Evolutionary conservation across 768 basidiomycete species (phyloP).

Genomic region (Leccinellum rugosiceps): DNA sequence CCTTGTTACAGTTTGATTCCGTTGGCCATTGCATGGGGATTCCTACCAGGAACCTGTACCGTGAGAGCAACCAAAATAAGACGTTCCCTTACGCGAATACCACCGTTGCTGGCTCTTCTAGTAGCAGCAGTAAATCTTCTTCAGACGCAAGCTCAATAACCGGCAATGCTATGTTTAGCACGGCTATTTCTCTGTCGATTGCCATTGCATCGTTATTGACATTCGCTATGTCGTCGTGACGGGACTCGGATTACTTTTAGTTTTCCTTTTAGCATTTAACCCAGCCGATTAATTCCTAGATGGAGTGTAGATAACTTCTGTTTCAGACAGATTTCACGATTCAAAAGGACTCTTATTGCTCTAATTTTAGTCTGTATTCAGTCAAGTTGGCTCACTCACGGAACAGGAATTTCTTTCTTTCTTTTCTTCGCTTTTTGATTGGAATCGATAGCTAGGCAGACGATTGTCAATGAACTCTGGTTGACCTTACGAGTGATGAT

Average conservation of each 20-base stretch:
- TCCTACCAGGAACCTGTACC: constrained; percentile 67
- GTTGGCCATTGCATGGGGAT: constrained; percentile 76
- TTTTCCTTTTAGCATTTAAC: constrained; percentile 6
- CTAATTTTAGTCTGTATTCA: constrained; percentile 12
- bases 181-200: constrained; percentile 13
- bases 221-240: constrained; percentile 15
- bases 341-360: constrained; percentile 8
- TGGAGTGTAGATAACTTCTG: constrained; percentile 20
- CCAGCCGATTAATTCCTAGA: constrained; percentile 22
- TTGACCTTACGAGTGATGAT: constrained; percentile 1
- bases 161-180: constrained; percentile 12
- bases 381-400: neutral
- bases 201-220: constrained; percentile 11
- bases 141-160: neutral
- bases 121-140: constrained; percentile 1
- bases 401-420: neutral
- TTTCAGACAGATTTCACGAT: constrained; percentile 12
- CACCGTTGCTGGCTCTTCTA: constrained; percentile 9
- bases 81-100: constrained; percentile 57
- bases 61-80: constrained; percentile 74
- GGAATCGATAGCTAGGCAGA: neutral
- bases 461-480: neutral
- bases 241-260: neutral
- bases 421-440: neutral
- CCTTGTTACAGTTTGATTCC: constrained; percentile 50